These are phyloP conservation scores for Epichloe coenophiala DNA, from an alignment of 2,329 filamentous ascomycete genomes.

Conservation along the genomic window DNA sequence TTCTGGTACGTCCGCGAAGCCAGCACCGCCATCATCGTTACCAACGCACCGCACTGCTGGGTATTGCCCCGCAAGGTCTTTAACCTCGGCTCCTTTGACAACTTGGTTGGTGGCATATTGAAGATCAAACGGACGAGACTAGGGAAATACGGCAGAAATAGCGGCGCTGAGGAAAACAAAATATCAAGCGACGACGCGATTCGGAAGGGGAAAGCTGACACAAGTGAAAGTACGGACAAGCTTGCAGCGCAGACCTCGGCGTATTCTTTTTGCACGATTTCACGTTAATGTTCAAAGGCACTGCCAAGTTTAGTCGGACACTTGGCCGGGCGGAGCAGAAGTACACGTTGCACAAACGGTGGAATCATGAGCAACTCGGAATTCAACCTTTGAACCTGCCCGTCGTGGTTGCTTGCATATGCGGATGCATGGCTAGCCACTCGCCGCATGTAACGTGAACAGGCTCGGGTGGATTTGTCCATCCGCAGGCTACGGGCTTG, in stretches of 20 bases:
- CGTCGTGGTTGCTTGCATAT: background rate
- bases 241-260: background rate
- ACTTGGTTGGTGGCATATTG: background rate
- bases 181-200: background rate
- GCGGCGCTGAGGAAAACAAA: background rate
- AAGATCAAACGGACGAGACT: background rate
- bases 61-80: slow-evolving; percentile 3
- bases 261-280: too few relatives aligned
- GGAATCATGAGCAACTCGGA: background rate
- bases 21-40: slow-evolving; percentile 36
- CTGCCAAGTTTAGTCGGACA: too few relatives aligned
- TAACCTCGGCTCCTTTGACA: slow-evolving; percentile 1
- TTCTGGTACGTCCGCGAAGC: slow-evolving; percentile 42
- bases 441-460: background rate
- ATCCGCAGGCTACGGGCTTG: background rate
- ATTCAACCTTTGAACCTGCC: background rate
- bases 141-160: background rate
- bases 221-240: slow-evolving; percentile 2
- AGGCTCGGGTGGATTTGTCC: too few relatives aligned
- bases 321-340: too few relatives aligned
- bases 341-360: too few relatives aligned
- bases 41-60: slow-evolving; percentile 32
- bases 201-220: background rate
- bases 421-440: background rate
- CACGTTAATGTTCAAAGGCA: too few relatives aligned